These are phyloP conservation scores for Calvatia gigantea DNA, from an alignment of 768 basidiomycete species.

Conservation along the genomic window DNA sequence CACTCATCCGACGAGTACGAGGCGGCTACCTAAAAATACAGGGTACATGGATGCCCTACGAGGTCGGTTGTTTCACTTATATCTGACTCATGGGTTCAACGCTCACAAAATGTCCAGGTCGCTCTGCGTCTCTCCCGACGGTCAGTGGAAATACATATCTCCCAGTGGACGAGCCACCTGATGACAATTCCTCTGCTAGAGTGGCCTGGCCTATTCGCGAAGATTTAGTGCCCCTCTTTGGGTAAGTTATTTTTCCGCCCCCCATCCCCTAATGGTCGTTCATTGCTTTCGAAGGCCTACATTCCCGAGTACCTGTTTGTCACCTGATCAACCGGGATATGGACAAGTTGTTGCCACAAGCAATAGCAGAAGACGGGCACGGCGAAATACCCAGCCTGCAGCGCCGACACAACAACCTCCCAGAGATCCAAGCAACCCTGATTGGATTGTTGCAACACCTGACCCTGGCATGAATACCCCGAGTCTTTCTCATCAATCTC, in stretches of 20 bases:
- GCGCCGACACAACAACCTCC: constrained; percentile 25
- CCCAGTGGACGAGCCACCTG: constrained; percentile 9
- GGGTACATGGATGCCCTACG: constrained; percentile 93
- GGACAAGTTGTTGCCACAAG: constrained; percentile 73
- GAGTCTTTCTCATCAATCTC: constrained; percentile 16
- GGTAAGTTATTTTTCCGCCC: constrained; percentile 40
- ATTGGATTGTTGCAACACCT: constrained; percentile 50
- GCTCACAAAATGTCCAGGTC: constrained; percentile 42
- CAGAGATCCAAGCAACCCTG: constrained; percentile 25
- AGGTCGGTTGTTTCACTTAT: constrained; percentile 40
- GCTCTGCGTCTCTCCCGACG: constrained; percentile 77
- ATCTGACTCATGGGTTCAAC: neutral
- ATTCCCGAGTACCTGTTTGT: constrained; percentile 79
- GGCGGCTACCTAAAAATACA: constrained; percentile 91
- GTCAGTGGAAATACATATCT: constrained; percentile 37
- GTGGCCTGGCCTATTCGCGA: constrained; percentile 88
- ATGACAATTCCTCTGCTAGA: constrained; percentile 31
- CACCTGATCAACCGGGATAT: constrained; percentile 83
- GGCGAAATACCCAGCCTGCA: constrained; percentile 43
- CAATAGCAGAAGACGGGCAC: constrained; percentile 56
- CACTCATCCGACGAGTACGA: constrained; percentile 77
- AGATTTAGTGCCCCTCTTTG: constrained; percentile 84
- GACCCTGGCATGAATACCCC: constrained; percentile 22
- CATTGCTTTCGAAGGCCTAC: constrained; percentile 51
- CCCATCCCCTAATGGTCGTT: constrained; percentile 6